These are phyloP conservation scores for Xerocomus nothofagi DNA, from an alignment of 1,284 basidiomycete genomes.

Conservation along the genomic window DNA sequence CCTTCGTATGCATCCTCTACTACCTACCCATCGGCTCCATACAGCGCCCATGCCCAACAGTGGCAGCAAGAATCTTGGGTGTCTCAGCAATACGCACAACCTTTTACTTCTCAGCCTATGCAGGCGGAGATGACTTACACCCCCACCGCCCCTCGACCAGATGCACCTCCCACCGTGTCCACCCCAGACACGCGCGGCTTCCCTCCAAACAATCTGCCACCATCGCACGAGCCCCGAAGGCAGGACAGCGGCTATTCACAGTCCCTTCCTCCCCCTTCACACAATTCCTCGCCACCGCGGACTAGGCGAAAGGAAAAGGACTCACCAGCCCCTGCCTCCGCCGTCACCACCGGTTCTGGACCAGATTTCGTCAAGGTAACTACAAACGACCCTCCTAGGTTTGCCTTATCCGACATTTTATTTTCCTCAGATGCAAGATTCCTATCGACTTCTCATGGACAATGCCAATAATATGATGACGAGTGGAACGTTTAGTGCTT, in stretches of 20 bases:
- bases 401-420: conserved; percentile 17
- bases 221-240: conserved; percentile 32
- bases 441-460: conserved; percentile 47
- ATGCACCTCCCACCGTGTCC: conserved; percentile 26
- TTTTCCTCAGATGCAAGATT: conserved; percentile 43
- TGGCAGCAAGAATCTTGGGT: conserved; percentile 39
- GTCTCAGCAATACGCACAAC: conserved; percentile 35
- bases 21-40: conserved; percentile 29
- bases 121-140: conserved; percentile 35
- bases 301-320: conserved; percentile 39
- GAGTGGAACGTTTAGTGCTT: conserved; percentile 28
- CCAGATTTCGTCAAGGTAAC: conserved; percentile 57
- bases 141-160: conserved; percentile 36
- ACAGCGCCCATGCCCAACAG: conserved; percentile 35
- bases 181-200: conserved; percentile 32
- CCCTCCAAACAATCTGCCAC: conserved; percentile 22
- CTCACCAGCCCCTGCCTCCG: conserved; percentile 29
- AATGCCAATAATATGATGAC: conserved; percentile 35
- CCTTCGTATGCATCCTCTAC: conserved; percentile 32
- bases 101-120: conserved; percentile 31
- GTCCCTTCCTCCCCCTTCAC: conserved; percentile 30
- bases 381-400: conserved; percentile 1
- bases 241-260: conserved; percentile 35
- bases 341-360: conserved; percentile 18
- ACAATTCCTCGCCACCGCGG: conserved; percentile 32